These are phyloP conservation scores for Zizania palustris DNA, from an alignment of 202 grass and related monocot genomes.

Conservation along the genomic window DNA sequence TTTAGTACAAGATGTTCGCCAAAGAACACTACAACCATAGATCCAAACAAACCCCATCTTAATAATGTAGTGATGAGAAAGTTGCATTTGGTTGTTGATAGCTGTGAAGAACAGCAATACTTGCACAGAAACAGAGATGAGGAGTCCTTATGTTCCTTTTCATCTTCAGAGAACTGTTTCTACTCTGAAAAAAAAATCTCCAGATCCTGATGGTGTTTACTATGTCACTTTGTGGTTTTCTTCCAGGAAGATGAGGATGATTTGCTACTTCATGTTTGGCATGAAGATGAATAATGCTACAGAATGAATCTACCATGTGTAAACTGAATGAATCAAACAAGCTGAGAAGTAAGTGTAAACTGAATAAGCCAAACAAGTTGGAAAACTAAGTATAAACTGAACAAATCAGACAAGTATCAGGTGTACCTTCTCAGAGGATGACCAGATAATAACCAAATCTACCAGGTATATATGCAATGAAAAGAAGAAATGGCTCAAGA, in stretches of 20 bases:
- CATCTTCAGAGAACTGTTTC: not conserved
- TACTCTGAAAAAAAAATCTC: not conserved
- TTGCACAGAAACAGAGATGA: not conserved
- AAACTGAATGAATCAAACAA: constrained; percentile 23
- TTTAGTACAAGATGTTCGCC: too few relatives aligned
- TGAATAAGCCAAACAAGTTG: not conserved
- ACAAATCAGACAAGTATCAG: not conserved
- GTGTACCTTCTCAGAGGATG: constrained; percentile 42
- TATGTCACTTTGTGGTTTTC: not conserved
- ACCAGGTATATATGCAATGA: constrained; percentile 14
- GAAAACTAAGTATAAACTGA: not conserved
- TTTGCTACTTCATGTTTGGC: not conserved
- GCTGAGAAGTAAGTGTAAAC: not conserved
- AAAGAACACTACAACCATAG: too few relatives aligned
- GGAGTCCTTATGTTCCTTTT: not conserved
- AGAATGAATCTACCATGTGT: not conserved
- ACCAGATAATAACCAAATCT: not conserved
- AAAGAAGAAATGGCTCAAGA: constrained; percentile 29
- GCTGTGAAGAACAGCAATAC: not conserved
- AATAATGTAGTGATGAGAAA: not conserved
- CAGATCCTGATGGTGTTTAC: not conserved
- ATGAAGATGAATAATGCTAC: not conserved
- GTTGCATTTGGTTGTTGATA: not conserved
- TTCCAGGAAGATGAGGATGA: not conserved
- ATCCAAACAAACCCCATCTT: too few relatives aligned